These are phyloP conservation scores for Albatrellus ellisii DNA, from an alignment of 768 basidiomycete species.

Conservation along the genomic window DNA sequence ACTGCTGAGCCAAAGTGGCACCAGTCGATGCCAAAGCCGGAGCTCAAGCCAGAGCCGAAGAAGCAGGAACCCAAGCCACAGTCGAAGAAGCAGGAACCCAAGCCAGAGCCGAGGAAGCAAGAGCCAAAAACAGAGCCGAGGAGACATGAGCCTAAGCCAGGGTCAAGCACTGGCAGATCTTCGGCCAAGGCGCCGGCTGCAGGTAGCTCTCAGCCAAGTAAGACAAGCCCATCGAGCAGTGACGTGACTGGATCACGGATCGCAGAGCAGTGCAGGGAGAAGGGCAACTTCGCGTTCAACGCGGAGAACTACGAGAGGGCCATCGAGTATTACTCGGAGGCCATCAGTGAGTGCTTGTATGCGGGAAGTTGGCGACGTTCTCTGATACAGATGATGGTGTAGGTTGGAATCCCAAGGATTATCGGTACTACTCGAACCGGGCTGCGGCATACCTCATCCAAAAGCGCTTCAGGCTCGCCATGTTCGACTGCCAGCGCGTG, in stretches of 20 bases:
- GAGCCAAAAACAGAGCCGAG: neutral
- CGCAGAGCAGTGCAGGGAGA: neutral
- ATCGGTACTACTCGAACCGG: neutral
- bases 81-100: neutral
- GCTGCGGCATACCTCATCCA: neutral
- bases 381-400: neutral
- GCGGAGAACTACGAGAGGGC: neutral
- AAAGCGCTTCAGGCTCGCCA: neutral
- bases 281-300: neutral
- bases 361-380: neutral
- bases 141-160: neutral
- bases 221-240: neutral
- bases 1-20: too few species aligned
- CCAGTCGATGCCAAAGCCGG: too few species aligned
- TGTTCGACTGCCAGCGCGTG: neutral
- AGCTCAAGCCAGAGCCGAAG: neutral
- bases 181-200: neutral
- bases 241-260: neutral
- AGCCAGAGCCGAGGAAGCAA: neutral
- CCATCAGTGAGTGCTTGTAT: neutral
- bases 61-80: neutral
- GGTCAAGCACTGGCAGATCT: neutral
- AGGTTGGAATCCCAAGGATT: neutral
- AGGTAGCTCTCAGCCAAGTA: neutral
- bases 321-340: neutral